These are phyloP conservation scores for Aspergillus arachidicola DNA, from an alignment of 2,329 filamentous ascomycete genomes.

Conservation along the genomic window DNA sequence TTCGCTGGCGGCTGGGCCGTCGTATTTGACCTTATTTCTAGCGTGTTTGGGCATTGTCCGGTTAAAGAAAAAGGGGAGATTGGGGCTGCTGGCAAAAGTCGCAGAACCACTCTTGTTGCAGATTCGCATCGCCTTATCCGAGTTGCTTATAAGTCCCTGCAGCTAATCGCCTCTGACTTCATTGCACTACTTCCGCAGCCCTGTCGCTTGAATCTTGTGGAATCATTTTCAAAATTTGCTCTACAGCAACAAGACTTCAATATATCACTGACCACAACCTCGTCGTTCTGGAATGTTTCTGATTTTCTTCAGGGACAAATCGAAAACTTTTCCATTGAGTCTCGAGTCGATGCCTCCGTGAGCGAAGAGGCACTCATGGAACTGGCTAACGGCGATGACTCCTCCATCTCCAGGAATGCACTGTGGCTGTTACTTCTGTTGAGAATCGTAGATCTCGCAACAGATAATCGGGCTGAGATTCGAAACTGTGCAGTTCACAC, in stretches of 20 bases:
- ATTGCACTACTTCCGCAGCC: constrained; percentile 70
- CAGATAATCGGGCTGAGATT: constrained; percentile 43
- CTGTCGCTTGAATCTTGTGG: constrained; percentile 76
- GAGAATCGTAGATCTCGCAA: constrained; percentile 42
- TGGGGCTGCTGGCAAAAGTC: constrained; percentile 14
- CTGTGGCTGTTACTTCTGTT: constrained; percentile 41
- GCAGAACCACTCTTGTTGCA: constrained; percentile 29
- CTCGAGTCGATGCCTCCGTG: constrained; percentile 46
- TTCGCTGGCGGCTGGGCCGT: constrained; percentile 82
- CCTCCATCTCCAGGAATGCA: constrained; percentile 56
- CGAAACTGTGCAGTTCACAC: constrained; percentile 78
- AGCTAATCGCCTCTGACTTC: constrained; percentile 95
- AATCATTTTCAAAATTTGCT: constrained; percentile 87
- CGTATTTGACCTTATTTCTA: constrained; percentile 81
- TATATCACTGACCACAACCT: constrained; percentile 90
- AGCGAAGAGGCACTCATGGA: constrained; percentile 60
- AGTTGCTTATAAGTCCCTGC: constrained; percentile 83
- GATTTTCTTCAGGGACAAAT: constrained; percentile 70
- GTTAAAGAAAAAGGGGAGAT: constrained; percentile 34
- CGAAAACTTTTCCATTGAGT: constrained; percentile 43
- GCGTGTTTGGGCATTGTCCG: constrained; percentile 65
- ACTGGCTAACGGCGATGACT: constrained; percentile 62
- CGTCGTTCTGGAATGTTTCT: constrained; percentile 93
- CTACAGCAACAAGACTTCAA: constrained; percentile 91
- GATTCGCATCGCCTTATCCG: constrained; percentile 75